Conservation (phyloP, 208 protist genomes). For the Novymonas esmeraldas region DNA sequence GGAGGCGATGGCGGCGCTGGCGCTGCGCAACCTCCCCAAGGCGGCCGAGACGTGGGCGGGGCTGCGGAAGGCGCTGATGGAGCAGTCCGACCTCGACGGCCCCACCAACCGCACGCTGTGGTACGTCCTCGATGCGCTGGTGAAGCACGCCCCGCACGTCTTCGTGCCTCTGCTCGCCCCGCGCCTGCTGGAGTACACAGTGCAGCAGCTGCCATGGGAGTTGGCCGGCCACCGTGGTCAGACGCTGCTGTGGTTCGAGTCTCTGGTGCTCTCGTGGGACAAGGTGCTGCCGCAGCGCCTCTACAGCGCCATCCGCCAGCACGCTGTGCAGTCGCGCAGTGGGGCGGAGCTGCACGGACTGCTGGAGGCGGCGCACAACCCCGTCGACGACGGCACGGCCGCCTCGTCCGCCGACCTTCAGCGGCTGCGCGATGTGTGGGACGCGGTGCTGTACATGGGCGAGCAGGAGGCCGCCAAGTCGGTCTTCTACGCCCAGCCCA, state of each 20-base stretch:
- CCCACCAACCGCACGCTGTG: slow-evolving; percentile 63
- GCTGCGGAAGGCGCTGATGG: slow-evolving; percentile 64
- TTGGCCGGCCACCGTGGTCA: slow-evolving; percentile 21
- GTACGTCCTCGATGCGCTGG: slow-evolving; percentile 74
- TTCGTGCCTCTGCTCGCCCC: slow-evolving; percentile 73
- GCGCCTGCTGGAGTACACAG: slow-evolving; percentile 68
- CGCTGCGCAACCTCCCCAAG: slow-evolving; percentile 58
- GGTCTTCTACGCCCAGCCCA: slow-evolving; percentile 8
- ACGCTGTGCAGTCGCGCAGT: slow-evolving; percentile 65
- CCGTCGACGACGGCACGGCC: slow-evolving; percentile 27
- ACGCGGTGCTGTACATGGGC: slow-evolving; percentile 57
- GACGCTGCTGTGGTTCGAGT: slow-evolving; percentile 58
- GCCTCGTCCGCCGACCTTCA: slow-evolving; percentile 48
- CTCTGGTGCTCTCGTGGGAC: slow-evolving; percentile 73
- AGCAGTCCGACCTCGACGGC: slow-evolving; percentile 44
- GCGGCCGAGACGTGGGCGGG: slow-evolving; percentile 67
- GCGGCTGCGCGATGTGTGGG: slow-evolving; percentile 63
- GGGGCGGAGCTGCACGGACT: slow-evolving; percentile 61
- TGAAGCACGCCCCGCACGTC: slow-evolving; percentile 78
- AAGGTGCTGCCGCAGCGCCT: slow-evolving; percentile 48
- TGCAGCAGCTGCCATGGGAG: slow-evolving; percentile 73
- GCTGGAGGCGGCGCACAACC: slow-evolving; percentile 32
- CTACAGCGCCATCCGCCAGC: slow-evolving; percentile 47
- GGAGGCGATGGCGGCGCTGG: slow-evolving; percentile 61
- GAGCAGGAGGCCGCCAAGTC: slow-evolving; percentile 14